Base-by-base conservation (phyloP, 768 basidiomycete genomes). In the Leccinum imitatum region DNA sequence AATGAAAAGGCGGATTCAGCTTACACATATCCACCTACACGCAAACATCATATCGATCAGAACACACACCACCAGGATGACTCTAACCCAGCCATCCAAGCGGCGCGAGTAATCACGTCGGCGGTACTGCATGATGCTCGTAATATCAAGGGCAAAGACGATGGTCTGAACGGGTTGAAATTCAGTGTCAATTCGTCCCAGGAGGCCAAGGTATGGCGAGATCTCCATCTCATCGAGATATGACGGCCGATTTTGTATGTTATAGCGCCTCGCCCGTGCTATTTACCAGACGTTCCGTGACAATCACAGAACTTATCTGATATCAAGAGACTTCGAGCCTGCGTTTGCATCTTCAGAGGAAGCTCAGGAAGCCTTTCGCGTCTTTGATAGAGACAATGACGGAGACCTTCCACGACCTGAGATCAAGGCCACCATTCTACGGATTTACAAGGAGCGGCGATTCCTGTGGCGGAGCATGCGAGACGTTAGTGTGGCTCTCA, bases 391-490 rank as follows among this genome's bases (percentile, higher is more conserved):
- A 64, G 91, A 93, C 69, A 80, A 82, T 67, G 90, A 92, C 62
- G 88, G 88, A 8, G 90, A 93, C 68, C 78, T 91, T 57, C 85
- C 87, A 14, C 84, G 85, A 39, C 77, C 82, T n/a, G 90, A 93
- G 71, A 81, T 93, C 69, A 92, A 90, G 74, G 77, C 82, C 27
- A 81, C 80, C 30, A 69, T 91, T 25, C 73, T 91, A 60, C 85
- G 81, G 67, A 80, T 89, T 13, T 93, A 92, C 78, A 89, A 87
- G 70, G 90, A 93, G 69, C 85, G 90, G 2, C 82, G 89, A 23
- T 86, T 86, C 76, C 77, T 93, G 27, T 86, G 85, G 46, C 84
- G 87, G 54, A 87, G 87, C 25, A 87, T 92, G 83, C 87, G 84
- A 53, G 90, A 92, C 69, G 89, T 89, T 51, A 79, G 85, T 10